Conservation (phyloP, 768 basidiomycete species). For the Amyloporia xantha region DNA sequence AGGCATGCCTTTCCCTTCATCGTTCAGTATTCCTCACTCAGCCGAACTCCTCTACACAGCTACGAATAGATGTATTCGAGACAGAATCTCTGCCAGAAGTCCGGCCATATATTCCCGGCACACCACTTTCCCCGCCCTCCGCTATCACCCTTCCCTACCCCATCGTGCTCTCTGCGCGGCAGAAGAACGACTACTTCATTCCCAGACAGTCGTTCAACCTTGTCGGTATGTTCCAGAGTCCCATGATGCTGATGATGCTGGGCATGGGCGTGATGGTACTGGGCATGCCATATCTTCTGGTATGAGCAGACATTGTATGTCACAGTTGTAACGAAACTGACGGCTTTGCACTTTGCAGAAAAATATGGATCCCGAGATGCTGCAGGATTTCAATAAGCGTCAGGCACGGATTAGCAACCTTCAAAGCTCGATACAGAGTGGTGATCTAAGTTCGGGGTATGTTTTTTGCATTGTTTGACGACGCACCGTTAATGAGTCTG, state of each 20-base stretch:
- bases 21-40: not conserved
- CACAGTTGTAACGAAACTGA: conserved; percentile 35
- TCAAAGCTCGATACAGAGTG: conserved; percentile 51
- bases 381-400: conserved; percentile 57
- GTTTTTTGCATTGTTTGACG: conserved; percentile 11
- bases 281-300: conserved; percentile 72
- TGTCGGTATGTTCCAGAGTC: conserved; percentile 70
- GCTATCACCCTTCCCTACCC: conserved; percentile 55
- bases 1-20: conserved; percentile 41
- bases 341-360: conserved; percentile 38
- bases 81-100: conserved; percentile 42
- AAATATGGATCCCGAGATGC: conserved; percentile 64
- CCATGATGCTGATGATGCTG: conserved; percentile 80
- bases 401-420: conserved; percentile 50
- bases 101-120: conserved; percentile 60
- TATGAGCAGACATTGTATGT: conserved; percentile 24
- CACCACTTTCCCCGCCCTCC: conserved; percentile 56
- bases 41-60: conserved; percentile 31
- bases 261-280: conserved; percentile 61
- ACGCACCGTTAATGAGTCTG: not conserved
- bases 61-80: conserved; percentile 58
- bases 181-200: conserved; percentile 57
- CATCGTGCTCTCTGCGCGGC: conserved; percentile 46
- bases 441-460: conserved; percentile 55
- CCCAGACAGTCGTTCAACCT: conserved; percentile 70